These are phyloP conservation scores for Leccinum uliginosum DNA, from an alignment of 768 basidiomycete species.

Conservation along the genomic window DNA sequence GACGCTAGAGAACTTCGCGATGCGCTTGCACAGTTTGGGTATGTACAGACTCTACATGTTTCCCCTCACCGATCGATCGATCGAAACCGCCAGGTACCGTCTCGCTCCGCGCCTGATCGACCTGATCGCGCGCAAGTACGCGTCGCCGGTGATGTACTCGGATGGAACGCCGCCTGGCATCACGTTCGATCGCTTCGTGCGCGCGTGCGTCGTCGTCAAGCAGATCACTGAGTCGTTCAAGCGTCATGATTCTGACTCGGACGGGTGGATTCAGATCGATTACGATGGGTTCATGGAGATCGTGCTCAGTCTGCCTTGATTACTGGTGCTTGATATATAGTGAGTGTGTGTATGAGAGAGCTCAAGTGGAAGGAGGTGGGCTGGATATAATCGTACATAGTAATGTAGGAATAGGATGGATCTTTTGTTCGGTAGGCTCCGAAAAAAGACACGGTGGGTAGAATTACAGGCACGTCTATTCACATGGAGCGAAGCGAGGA, in stretches of 20 bases:
- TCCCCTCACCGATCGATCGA: background rate
- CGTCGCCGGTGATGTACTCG: constrained; percentile 34
- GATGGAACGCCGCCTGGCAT: constrained; percentile 51
- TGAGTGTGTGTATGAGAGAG: background rate
- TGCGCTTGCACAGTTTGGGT: constrained; percentile 75
- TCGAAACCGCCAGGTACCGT: constrained; percentile 43
- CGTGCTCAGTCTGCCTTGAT: constrained; percentile 43
- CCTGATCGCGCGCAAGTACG: constrained; percentile 76
- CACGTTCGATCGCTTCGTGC: constrained; percentile 82
- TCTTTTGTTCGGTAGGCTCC: background rate
- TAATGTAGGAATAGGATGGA: constrained; percentile 10
- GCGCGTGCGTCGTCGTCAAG: constrained; percentile 80
- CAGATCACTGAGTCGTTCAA: constrained; percentile 72
- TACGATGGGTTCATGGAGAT: constrained; percentile 55
- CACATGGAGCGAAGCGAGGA: background rate
- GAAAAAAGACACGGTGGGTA: no score
- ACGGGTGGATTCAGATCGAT: constrained; percentile 50
- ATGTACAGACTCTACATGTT: no score
- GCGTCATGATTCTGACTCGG: constrained; percentile 56
- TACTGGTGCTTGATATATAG: background rate
- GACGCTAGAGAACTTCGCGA: constrained; percentile 62
- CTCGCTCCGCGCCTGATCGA: constrained; percentile 61
- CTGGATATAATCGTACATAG: background rate
- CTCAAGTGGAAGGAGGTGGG: background rate
- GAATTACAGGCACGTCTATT: background rate